A percentile compares a stretch with the other conserved stretches of the same genome.
Evolutionary conservation across 2,329 filamentous ascomycete species (phyloP).

Genomic region (Sclerotinia subarctica): DNA sequence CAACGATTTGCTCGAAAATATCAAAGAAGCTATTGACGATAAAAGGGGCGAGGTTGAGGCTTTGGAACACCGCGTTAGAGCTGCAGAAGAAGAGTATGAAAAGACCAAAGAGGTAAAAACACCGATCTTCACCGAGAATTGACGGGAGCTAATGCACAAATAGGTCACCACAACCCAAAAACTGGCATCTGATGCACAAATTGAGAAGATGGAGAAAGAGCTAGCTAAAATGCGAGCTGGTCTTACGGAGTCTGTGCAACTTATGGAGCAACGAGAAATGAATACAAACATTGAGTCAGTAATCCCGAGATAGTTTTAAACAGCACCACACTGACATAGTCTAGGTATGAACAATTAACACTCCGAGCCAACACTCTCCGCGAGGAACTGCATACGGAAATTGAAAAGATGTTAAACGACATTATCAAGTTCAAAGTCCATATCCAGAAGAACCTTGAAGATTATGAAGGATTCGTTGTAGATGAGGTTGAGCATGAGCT

Average conservation of each 20-base stretch:
- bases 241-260: slow-evolving; percentile 79
- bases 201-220: slow-evolving; percentile 98
- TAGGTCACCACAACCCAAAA: slow-evolving; percentile 75
- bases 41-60: slow-evolving; percentile 91
- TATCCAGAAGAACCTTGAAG: slow-evolving; percentile 85
- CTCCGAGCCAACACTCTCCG: slow-evolving; percentile 76
- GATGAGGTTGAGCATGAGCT: slow-evolving; percentile 88
- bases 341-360: slow-evolving; percentile 86
- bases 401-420: slow-evolving; percentile 93
- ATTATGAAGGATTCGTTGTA: slow-evolving; percentile 89
- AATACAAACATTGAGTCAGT: slow-evolving; percentile 90
- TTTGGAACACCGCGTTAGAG: slow-evolving; percentile 80
- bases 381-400: slow-evolving; percentile 97
- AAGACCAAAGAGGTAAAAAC: slow-evolving; percentile 72
- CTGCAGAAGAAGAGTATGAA: slow-evolving; percentile 90
- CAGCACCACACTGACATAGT: slow-evolving; percentile 24
- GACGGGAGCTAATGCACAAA: slow-evolving; percentile 22
- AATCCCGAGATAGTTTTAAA: not conserved
- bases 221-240: slow-evolving; percentile 87
- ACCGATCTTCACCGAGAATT: not conserved
- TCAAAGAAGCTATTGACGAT: slow-evolving; percentile 96
- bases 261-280: slow-evolving; percentile 94
- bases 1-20: slow-evolving; percentile 87
- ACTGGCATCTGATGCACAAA: slow-evolving; percentile 84
- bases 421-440: slow-evolving; percentile 99